Evolutionary conservation across 805 yeast genomes (phyloP), one percentile per base, ranked within the genome.

Genomic region (Metschnikowia henanensis): DNA sequence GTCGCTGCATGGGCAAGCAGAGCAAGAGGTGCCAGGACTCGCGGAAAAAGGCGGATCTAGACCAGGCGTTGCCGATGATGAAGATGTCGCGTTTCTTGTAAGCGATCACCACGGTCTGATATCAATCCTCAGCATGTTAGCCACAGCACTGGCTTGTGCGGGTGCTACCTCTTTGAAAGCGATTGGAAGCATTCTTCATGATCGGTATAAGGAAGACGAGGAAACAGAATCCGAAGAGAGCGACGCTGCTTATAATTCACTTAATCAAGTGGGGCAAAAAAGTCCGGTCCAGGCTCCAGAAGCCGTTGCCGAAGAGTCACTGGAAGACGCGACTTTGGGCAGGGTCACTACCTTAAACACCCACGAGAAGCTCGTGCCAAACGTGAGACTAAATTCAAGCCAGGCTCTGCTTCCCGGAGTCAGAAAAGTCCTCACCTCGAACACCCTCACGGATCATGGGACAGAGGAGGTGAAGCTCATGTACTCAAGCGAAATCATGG

Each of bases 71-170:
- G 16, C 22, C 19, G 68, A 60, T 4, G 70, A 64, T 7, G 51
- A 52, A 6, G 73, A 68, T 41, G 50, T 55, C 16, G 72, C 70
- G 1, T 37, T 32, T 6, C 57, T 65, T 1, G 47, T 55, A 2
- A 59, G 55, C 8, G 62, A 56, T 9, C 46, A 50, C 39, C 50
- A 50, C 17, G 58, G 62, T 8, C 61, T 54, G 35, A 57, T 56
- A 35, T 59, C 60, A 33, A 55, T 68, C 19, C 42, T 65, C 22
- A 57, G 59, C 46, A 47, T 65, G 35, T 45, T 70, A 5, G 56
- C 70, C 16, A 56, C 70, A 1, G 59, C 69, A 0, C 60, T 58
- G 34, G 55, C 66, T 5, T 59, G 52, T 41, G 51, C 68, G 0
- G 72, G 68, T 1, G 39, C 60, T 6, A 55, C 57, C 2, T 37